Base-by-base conservation (phyloP, 2,329 filamentous ascomycete genomes). In the Cercospora sp. region DNA sequence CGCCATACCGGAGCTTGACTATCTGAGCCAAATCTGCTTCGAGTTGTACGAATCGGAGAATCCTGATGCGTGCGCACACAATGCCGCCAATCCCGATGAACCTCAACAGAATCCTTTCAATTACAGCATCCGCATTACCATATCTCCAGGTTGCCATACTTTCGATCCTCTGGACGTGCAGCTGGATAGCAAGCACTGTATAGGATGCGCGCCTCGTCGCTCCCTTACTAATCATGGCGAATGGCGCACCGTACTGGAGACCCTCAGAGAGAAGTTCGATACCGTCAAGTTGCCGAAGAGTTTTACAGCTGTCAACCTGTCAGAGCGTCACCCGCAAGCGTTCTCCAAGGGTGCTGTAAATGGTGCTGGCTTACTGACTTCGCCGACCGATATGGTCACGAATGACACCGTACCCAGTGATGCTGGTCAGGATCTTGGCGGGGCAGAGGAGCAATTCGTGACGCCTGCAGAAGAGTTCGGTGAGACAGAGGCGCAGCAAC, bases 181-280 rank as follows among this genome's bases (percentile, higher is more conserved):
- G 82, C 88, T 99, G 30, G 95, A 99, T 79, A 95, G 92, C 74
- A 92, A 95, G 75, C 95, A 99, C 79, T 96, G 93, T 79, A 99
- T 99, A 75, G 94, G 94, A 48, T 96, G 92, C 78, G 93, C 94
- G 6, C 93, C 93, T n/a, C 86, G 94, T 70, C 87, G 95, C 70
- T 96, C 92, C 77, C 82, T 99, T 75, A 98, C 94, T 3, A 87
- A 92, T 2, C 96, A 99, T 80, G 89, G 89, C 42, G 92, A 99
- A 79, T 99, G 95, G 94, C 94, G 96, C 81, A 88, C 94, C 75
- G 92, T 99, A n/a, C 92, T 99, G 73, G 94, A 97, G 81, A 98
- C 94, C 1, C 83, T 99, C 71, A 89, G 94, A 72, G 94, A 92
- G 60, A 98, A 97, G 76, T 98, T 99, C 77, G 92, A 97, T 77